Percentiles rank a stretch among this genome's conserved stretches.
These are phyloP conservation scores for Saccharomycopsis capsularis DNA, from an alignment of 805 yeast genomes.

Conservation along the genomic window DNA sequence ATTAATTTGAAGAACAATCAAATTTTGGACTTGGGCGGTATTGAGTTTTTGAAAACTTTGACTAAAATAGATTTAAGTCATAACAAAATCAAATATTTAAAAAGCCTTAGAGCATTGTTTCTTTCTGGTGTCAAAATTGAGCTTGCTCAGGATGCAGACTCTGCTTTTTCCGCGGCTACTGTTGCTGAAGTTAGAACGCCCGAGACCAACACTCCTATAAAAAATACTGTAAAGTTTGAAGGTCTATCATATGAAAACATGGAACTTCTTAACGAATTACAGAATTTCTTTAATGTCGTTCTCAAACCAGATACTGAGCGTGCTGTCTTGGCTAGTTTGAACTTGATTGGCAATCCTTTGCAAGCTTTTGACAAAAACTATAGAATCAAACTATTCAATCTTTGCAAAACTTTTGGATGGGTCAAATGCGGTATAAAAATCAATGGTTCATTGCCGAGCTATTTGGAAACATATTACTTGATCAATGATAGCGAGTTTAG, in stretches of 20 bases:
- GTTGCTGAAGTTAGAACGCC: background rate
- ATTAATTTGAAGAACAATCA: constrained; percentile 47
- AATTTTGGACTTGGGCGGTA: constrained; percentile 35
- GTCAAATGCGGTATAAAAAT: constrained; percentile 39
- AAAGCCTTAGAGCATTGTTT: constrained; percentile 37
- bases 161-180: background rate
- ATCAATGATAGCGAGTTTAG: constrained; percentile 43
- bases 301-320: constrained; percentile 25
- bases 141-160: background rate
- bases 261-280: constrained; percentile 32
- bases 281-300: constrained; percentile 36
- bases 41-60: constrained; percentile 37
- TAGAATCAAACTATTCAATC: constrained; percentile 48
- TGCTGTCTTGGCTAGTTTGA: constrained; percentile 26
- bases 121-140: constrained; percentile 19
- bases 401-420: constrained; percentile 46
- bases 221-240: too few relatives aligned
- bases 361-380: constrained; percentile 38
- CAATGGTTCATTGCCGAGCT: constrained; percentile 57
- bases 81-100: constrained; percentile 35
- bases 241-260: constrained; percentile 37
- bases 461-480: constrained; percentile 49
- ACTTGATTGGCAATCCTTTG: constrained; percentile 35
- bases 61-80: constrained; percentile 50
- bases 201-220: background rate